These are phyloP conservation scores for Cymodocea nodosa DNA, from an alignment of 116 monocot genomes.

Conservation along the genomic window DNA sequence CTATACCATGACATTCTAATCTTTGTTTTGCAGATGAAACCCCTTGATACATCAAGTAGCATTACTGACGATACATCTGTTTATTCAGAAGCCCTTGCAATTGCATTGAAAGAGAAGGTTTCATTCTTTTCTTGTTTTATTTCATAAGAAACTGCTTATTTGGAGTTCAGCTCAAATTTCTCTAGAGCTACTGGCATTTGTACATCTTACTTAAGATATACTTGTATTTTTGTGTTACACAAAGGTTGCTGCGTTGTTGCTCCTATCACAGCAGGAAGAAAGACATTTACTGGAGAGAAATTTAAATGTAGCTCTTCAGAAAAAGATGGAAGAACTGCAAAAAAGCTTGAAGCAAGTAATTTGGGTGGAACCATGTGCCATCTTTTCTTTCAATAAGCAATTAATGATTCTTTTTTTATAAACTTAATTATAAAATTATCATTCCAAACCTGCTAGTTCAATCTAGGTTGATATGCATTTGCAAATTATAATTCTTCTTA, in stretches of 20 bases:
- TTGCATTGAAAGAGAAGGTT: slow-evolving; percentile 89
- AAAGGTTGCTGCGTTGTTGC: slow-evolving; percentile 68
- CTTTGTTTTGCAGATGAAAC: slow-evolving; percentile 20
- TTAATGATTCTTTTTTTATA: no score
- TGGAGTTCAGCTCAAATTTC: not conserved
- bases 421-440: no score
- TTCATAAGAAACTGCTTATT: not conserved
- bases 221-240: not conserved
- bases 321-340: slow-evolving; percentile 65
- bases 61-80: no score
- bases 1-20: not conserved
- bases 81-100: slow-evolving; percentile 42
- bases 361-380: not conserved
- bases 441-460: no score
- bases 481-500: no score
- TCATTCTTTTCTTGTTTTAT: not conserved
- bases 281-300: slow-evolving; percentile 72
- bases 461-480: no score
- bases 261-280: slow-evolving; percentile 93
- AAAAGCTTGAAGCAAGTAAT: slow-evolving; percentile 73
- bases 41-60: no score
- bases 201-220: not conserved
- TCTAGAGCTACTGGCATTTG: not conserved
- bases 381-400: no score
- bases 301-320: slow-evolving; percentile 49